Percentiles rank a stretch among this genome's conserved stretches.
These are phyloP conservation scores for Calocybe indica DNA, from an alignment of 768 basidiomycete genomes.

Conservation along the genomic window DNA sequence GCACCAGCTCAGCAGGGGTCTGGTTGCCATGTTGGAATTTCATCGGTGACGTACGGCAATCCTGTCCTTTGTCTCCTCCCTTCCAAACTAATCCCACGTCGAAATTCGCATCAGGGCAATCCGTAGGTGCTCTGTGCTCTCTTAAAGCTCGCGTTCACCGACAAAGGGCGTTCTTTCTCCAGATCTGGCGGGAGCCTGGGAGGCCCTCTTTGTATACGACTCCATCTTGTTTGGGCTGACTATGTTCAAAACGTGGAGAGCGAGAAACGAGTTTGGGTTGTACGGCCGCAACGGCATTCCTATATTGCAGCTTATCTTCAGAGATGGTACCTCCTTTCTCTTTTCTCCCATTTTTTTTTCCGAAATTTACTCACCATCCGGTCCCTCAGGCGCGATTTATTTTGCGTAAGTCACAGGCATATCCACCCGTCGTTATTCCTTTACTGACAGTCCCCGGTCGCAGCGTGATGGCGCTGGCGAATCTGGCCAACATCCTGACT, in stretches of 20 bases:
- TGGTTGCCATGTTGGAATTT: conserved; percentile 31
- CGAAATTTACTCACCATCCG: background rate
- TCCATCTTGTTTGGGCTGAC: conserved; percentile 40
- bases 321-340: conserved; percentile 37
- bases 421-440: background rate
- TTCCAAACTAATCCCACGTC: background rate
- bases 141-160: no score
- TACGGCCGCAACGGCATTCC: conserved; percentile 19
- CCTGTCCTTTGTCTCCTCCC: background rate
- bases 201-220: conserved; percentile 46
- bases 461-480: conserved; percentile 48
- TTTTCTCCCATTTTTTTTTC: background rate
- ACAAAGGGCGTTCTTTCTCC: background rate
- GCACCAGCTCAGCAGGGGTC: conserved; percentile 12
- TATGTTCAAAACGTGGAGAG: conserved; percentile 36
- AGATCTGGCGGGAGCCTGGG: conserved; percentile 39
- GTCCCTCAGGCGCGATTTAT: conserved; percentile 41
- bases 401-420: conserved; percentile 36
- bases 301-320: conserved; percentile 34
- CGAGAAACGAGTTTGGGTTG: conserved; percentile 19
- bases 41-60: conserved; percentile 21
- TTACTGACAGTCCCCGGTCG: background rate
- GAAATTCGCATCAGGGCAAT: conserved; percentile 8
- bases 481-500: conserved; percentile 41
- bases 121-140: conserved; percentile 4